phyloP scores from a whole-genome alignment of 2,329 filamentous ascomycete species.

The Dothideomycetidae sp. region DNA sequence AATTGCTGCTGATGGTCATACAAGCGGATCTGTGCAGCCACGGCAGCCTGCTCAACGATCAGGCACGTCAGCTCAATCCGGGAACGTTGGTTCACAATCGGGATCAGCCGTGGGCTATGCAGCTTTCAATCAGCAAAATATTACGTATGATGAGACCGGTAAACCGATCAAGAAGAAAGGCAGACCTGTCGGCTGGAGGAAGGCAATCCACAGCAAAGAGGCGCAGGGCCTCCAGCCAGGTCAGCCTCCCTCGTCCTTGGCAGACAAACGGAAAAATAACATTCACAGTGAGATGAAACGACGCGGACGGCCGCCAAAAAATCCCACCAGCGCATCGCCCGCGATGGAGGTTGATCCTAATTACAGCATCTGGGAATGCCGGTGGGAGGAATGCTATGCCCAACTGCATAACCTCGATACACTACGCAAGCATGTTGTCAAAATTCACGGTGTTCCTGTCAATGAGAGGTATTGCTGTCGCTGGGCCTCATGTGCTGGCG shows the following conservation, averaged over 20 bases:
- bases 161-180: conserved; percentile 30
- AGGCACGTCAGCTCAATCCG: not conserved
- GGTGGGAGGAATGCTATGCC: conserved; percentile 42
- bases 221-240: conserved; percentile 15
- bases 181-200: conserved; percentile 36
- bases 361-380: conserved; percentile 40
- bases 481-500: conserved; percentile 30
- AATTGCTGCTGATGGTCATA: not conserved
- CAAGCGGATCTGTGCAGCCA: not conserved
- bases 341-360: conserved; percentile 14
- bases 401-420: conserved; percentile 49
- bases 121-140: conserved; percentile 25
- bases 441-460: conserved; percentile 35
- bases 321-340: conserved; percentile 2
- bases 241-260: not conserved
- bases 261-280: conserved; percentile 4
- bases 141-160: conserved; percentile 19
- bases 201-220: conserved; percentile 30
- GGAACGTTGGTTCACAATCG: conserved; percentile 1
- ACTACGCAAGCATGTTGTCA: conserved; percentile 44
- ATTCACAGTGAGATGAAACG: conserved; percentile 6
- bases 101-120: conserved; percentile 25
- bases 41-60: not conserved
- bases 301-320: conserved; percentile 7
- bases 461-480: conserved; percentile 28